Conservation (phyloP, 257 asterid species). For the Solanum sejunctum region DNA sequence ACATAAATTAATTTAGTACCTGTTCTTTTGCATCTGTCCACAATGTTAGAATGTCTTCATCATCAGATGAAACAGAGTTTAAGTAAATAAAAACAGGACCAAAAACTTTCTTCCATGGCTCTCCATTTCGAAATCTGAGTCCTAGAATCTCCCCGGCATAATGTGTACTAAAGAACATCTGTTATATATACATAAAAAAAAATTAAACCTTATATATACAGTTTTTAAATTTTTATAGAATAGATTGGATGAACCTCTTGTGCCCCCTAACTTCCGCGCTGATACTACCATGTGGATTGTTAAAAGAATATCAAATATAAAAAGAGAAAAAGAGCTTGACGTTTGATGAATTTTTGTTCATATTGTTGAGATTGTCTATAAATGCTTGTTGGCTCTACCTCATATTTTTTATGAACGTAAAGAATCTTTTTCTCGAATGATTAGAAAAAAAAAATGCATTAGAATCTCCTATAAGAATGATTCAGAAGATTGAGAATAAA, state of each 20-base stretch:
- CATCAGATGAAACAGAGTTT: slow-evolving; percentile 20
- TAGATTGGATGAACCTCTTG: neutral
- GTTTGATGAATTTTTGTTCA: neutral
- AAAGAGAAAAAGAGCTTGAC: neutral
- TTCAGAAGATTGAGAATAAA: no score
- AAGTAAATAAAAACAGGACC: slow-evolving; percentile 48
- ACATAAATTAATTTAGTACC: slow-evolving; percentile 12
- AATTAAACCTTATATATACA: neutral
- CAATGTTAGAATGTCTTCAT: slow-evolving; percentile 18
- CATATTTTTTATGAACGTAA: no score
- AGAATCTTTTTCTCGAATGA: no score
- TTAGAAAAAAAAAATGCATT: no score
- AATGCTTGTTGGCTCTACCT: no score
- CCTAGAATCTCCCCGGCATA: slow-evolving; percentile 44
- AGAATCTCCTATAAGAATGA: no score
- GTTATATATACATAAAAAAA: neutral
- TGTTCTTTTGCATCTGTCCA: slow-evolving; percentile 51
- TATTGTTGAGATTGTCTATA: no score
- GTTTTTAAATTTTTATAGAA: neutral
- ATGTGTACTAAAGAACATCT: slow-evolving; percentile 64
- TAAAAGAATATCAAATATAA: neutral
- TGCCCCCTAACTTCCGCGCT: neutral
- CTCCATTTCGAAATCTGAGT: slow-evolving; percentile 25
- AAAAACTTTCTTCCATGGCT: slow-evolving; percentile 62
- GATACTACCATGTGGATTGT: neutral